A percentile compares a stretch with the other conserved stretches of the same genome.
These are phyloP conservation scores for Lactarius indigo DNA, from an alignment of 768 basidiomycete species.

Conservation along the genomic window DNA sequence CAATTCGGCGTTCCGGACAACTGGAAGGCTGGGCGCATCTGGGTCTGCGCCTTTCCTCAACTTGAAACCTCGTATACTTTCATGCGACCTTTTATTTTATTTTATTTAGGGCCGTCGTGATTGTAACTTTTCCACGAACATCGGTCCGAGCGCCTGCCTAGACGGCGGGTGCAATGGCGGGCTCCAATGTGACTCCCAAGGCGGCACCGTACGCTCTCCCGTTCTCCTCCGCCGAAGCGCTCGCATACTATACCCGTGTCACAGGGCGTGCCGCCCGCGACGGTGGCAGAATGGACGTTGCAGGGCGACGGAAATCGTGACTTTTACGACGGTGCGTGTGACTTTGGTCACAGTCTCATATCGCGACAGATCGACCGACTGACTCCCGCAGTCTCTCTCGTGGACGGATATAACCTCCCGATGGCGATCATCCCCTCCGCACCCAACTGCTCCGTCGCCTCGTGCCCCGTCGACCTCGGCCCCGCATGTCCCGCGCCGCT, in stretches of 20 bases:
- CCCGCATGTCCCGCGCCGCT: slow-evolving; percentile 46
- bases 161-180: slow-evolving; percentile 32
- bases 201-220: slow-evolving; percentile 26
- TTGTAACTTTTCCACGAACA: slow-evolving; percentile 27
- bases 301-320: slow-evolving; percentile 42
- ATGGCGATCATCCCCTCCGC: slow-evolving; percentile 29
- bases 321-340: slow-evolving; percentile 46
- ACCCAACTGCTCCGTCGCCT: slow-evolving; percentile 28
- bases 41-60: slow-evolving; percentile 20
- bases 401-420: slow-evolving; percentile 50
- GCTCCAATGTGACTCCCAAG: slow-evolving; percentile 27
- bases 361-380: background rate
- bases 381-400: slow-evolving; percentile 49
- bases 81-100: background rate
- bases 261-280: slow-evolving; percentile 64
- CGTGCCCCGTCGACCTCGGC: slow-evolving; percentile 29
- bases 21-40: slow-evolving; percentile 29
- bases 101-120: slow-evolving; percentile 26
- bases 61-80: no score
- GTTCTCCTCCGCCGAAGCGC: background rate
- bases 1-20: slow-evolving; percentile 28
- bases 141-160: slow-evolving; percentile 27
- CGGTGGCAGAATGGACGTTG: slow-evolving; percentile 68
- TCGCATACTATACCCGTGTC: background rate
- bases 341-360: no score